A percentile compares a stretch with the other conserved stretches of the same genome.
These are phyloP conservation scores for Metschnikowia kofuensis DNA, from an alignment of 805 yeast genomes.

Conservation along the genomic window DNA sequence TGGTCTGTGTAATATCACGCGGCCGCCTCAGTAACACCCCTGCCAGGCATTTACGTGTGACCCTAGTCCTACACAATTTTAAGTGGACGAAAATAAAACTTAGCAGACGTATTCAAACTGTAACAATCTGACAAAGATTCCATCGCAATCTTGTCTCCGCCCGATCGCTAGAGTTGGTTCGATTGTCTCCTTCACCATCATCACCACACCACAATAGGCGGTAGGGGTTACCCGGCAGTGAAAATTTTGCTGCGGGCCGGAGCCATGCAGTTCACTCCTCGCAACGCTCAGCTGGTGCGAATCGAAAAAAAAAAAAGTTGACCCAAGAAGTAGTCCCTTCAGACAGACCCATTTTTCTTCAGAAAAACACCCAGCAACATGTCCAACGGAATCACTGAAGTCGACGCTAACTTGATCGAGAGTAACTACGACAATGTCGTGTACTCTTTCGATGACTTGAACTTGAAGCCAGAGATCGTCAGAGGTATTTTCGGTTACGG, in stretches of 20 bases:
- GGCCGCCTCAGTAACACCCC: too few species aligned
- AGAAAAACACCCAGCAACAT: constrained; percentile 22
- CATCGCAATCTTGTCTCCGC: not conserved
- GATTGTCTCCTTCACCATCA: not conserved
- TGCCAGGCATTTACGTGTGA: too few species aligned
- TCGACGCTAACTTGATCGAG: constrained; percentile 81
- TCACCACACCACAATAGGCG: not conserved
- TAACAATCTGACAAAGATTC: too few species aligned
- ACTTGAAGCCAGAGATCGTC: constrained; percentile 67
- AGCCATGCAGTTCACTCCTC: constrained; percentile 9
- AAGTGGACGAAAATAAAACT: too few species aligned
- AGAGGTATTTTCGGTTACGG: constrained; percentile 80
- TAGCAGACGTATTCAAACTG: too few species aligned
- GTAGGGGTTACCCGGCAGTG: constrained; percentile 19
- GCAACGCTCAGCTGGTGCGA: constrained; percentile 5
- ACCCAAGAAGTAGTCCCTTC: constrained; percentile 2
- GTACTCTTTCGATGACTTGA: constrained; percentile 68
- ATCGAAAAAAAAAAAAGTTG: constrained; percentile 11
- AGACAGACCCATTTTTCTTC: constrained; percentile 3
- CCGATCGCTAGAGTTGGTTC: not conserved
- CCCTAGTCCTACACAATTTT: too few species aligned
- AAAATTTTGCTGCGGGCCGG: constrained; percentile 15
- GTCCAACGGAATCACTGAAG: constrained; percentile 74
- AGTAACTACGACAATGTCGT: constrained; percentile 93
- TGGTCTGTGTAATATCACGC: too few species aligned